phyloP scores from a whole-genome alignment of 2,329 filamentous ascomycete species.

The Arthroderma sp. region DNA sequence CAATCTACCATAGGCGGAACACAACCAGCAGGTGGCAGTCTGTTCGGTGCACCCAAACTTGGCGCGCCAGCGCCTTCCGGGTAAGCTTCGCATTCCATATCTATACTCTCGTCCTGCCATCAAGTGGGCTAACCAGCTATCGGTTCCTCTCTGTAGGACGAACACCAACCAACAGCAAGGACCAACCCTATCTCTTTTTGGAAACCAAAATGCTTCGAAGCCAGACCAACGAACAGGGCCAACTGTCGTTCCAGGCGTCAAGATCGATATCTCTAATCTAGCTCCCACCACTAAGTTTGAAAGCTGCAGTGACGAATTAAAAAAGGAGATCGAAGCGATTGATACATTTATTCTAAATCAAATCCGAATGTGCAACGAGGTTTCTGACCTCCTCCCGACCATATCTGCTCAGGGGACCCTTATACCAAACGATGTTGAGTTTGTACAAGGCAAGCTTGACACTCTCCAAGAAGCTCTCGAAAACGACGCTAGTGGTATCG shows the following conservation, averaged over 20 bases:
- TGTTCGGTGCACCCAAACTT: background rate
- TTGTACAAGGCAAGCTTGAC: conserved; percentile 48
- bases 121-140: background rate
- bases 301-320: conserved; percentile 70
- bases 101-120: background rate
- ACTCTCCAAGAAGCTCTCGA: conserved; percentile 50
- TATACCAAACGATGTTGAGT: conserved; percentile 52
- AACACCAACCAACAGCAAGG: conserved; percentile 34
- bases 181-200: conserved; percentile 28
- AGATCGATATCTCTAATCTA: conserved; percentile 65
- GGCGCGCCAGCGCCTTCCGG: too few species aligned
- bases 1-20: background rate
- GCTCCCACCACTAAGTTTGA: conserved; percentile 83
- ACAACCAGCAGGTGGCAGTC: background rate
- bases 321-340: conserved; percentile 61
- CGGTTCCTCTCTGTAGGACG: background rate
- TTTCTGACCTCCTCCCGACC: conserved; percentile 55
- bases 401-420: conserved; percentile 52
- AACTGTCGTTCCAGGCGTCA: conserved; percentile 51
- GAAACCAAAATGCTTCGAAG: conserved; percentile 19
- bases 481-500: conserved; percentile 49
- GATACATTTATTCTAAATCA: conserved; percentile 71
- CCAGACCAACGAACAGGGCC: conserved; percentile 21
- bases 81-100: too few species aligned
- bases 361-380: conserved; percentile 57